These are phyloP conservation scores for Kodamaea hsintzibuensis DNA, from an alignment of 805 yeast species.

Conservation along the genomic window DNA sequence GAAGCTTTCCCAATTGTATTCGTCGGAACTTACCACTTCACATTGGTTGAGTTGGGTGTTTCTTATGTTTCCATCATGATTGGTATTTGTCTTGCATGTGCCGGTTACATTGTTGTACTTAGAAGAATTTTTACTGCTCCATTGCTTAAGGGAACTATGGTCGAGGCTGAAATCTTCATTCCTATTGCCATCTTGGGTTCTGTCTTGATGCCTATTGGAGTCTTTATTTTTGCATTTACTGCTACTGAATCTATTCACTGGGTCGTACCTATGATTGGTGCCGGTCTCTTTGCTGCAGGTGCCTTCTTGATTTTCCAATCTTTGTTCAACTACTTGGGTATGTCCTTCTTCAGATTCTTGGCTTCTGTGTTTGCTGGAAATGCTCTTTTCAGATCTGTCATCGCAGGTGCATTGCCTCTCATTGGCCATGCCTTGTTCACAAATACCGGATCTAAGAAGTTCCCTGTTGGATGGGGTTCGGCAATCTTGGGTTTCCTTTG, in stretches of 20 bases:
- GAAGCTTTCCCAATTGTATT: constrained; percentile 65
- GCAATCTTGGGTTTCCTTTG: constrained; percentile 49
- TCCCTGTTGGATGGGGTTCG: constrained; percentile 62
- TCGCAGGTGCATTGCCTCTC: constrained; percentile 63
- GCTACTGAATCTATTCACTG: constrained; percentile 19
- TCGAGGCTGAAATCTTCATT: constrained; percentile 19
- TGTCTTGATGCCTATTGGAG: constrained; percentile 21
- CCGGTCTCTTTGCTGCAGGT: constrained; percentile 20
- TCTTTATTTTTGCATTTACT: constrained; percentile 25
- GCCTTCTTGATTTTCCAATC: constrained; percentile 48
- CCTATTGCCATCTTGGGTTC: constrained; percentile 25
- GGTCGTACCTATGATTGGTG: constrained; percentile 24
- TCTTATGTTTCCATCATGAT: constrained; percentile 48
- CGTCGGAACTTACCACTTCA: constrained; percentile 44
- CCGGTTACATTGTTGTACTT: constrained; percentile 12
- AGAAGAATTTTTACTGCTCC: constrained; percentile 15
- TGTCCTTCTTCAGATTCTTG: constrained; percentile 48
- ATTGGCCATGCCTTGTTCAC: constrained; percentile 62
- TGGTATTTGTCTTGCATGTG: constrained; percentile 36
- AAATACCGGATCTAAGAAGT: constrained; percentile 46
- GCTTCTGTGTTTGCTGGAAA: constrained; percentile 65
- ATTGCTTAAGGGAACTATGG: constrained; percentile 12
- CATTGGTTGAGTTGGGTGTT: constrained; percentile 47
- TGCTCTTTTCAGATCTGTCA: constrained; percentile 48
- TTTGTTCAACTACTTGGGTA: constrained; percentile 49